Base-by-base conservation (phyloP, 495 filamentous ascomycete genomes). In the Amphirosellinia nigrospora region DNA sequence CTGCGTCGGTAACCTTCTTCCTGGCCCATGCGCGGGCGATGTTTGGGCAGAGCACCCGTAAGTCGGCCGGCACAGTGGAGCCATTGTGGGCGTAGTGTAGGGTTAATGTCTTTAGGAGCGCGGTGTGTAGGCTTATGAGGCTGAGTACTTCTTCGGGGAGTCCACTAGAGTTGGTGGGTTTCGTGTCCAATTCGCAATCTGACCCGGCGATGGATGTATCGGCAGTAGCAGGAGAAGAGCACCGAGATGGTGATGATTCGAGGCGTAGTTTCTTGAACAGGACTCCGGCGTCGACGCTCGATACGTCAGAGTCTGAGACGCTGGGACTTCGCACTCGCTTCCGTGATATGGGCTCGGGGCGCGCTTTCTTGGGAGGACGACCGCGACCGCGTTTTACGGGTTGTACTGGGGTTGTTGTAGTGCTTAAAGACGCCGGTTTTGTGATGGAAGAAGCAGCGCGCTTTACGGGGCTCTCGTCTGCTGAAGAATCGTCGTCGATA, bases 61-160 rank as follows among this genome's bases (percentile, higher is more conserved):
- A 72, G 74, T 92, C 88, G 45, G 84, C 84, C 11, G 90, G 88
- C 0, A 86, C 84, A 45, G 83, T 75, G 10, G 82, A 80, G 72
- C 90, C 89, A 80, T 91, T 87, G 80, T 93, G 91, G 0, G 88
- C 89, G 68, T 85, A 84, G 67, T 90, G 85, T 62, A 90, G 75
- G 23, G 82, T 85, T 23, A 90, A 78, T 23, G 88, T 84, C 56
- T 85, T 86, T 66, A 90, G 82, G 66, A 91, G 87, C 59, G 87
- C 80, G 36, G 83, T 77, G 72, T 90, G 84, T 6, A 91, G 79
- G 61, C 84, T 78, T 64, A 89, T 77, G 55, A 91, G 82, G 68
- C 86, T 83, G 69, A 85, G 69, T 32, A 91, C 79, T 73, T 89
- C 88, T 28, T 69, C 69, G 0, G 89, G 88, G 19, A 89, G 80